Evolutionary conservation across 1,284 basidiomycete species (phyloP), one percentile per base, ranked within the genome.

Genomic region (Sphaerobolus stellatus): DNA sequence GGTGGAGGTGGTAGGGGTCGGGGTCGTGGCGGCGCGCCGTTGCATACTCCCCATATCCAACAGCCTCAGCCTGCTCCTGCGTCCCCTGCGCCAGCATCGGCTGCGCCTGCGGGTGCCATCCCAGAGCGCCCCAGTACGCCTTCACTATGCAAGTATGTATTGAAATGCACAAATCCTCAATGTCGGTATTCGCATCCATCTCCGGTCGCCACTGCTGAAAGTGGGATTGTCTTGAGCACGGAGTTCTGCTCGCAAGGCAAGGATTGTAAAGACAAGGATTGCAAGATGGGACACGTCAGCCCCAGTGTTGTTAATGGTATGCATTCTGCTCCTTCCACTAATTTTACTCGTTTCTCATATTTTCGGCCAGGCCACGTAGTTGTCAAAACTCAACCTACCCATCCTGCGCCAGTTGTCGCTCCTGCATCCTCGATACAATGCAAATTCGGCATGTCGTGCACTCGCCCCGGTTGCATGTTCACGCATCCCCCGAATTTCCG

Each of bases 131-230:
- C 89, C 2, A 85, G 87, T 62, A 90, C 90, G 2, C 90, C 90
- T 0, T 90, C 88, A 0, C 74, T 98, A 20, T 98, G 94, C 82
- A 95, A 95, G 73, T 97, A 89, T 62, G 84, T 81, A 5, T 78
- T 88, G 22, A 94, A 94, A 61, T 98, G 94, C 71, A 89, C 86
- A 49, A 95, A 96, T 69, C 78, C 89, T 0, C 76, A 86, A 49
- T 98, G 94, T 69, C 80, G 86, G 18, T 97, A 84, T 71, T 91
- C 90, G 9, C 94, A 98, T 69, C 92, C 94, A 3, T 92, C 90
- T 5, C 94, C 94, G 14, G 91, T 92, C 1, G 93, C 94, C 2
- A 94, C 94, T 27, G 76, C 84, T 13, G 92, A 95, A 71, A 92
- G 88, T 66, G 94, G 94, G n/a, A 81, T 98, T 61, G 94, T 97